Conservation (phyloP, 805 yeast genomes). For the Yamadazyma endophytica region DNA sequence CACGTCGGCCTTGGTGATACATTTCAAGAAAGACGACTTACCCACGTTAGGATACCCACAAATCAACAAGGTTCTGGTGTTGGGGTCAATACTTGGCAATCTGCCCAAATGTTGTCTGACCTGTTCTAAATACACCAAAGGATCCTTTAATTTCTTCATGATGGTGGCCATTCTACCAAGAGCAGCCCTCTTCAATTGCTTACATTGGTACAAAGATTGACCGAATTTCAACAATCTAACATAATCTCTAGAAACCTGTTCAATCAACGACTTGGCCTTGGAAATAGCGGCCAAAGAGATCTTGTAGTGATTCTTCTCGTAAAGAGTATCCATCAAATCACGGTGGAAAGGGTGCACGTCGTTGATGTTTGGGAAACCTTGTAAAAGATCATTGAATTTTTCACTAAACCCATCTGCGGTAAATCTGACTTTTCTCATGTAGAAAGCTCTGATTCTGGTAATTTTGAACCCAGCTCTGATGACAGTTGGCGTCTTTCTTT, state of each 20-base stretch:
- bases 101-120: conserved; percentile 99
- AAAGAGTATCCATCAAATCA: conserved; percentile 95
- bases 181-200: conserved; percentile 97
- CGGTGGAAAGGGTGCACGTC: conserved; percentile 98
- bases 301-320: conserved; percentile 97
- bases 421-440: conserved; percentile 96
- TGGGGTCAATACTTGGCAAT: conserved; percentile 96
- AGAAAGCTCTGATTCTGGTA: conserved; percentile 93
- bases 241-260: conserved; percentile 95
- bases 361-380: conserved; percentile 92
- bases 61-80: conserved; percentile 92
- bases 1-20: conserved; percentile 96
- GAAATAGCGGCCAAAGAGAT: conserved; percentile 93
- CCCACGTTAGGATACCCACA: conserved; percentile 99
- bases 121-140: conserved; percentile 89
- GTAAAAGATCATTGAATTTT: conserved; percentile 79
- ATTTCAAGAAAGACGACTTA: conserved; percentile 88
- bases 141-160: conserved; percentile 91
- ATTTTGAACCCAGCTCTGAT: conserved; percentile 95
- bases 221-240: conserved; percentile 92
- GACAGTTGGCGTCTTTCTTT: conserved; percentile 98
- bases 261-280: conserved; percentile 88
- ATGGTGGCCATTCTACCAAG: conserved; percentile 99
- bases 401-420: conserved; percentile 96
- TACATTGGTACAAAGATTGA: conserved; percentile 97